Evolutionary conservation across 306 rosid genomes (phyloP), one percentile per base, ranked within the genome.

Genomic region (Bauhinia variegata): DNA sequence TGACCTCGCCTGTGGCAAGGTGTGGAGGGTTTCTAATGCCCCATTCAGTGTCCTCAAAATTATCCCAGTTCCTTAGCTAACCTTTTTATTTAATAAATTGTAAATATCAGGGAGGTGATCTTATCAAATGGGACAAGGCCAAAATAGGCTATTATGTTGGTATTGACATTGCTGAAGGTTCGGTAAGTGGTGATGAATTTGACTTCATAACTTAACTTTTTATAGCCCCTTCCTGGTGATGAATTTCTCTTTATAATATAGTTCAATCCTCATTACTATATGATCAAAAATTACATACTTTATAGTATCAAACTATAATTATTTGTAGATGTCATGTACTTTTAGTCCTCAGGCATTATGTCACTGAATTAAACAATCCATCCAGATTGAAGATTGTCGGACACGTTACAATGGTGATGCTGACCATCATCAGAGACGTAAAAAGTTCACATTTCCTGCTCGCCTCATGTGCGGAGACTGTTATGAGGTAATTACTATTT

Each of bases 1-100:
- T 68, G 99, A 93, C 78, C 92, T 93, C 28, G 99, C 96, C 59
- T 93, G 99, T 71, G 99, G 99, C 82, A 93, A 93, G 99, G 99
- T 93, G 75, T 59, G 65, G 51, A 36, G 28, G 43, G 34, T 49
- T 75, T 82, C 55, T 34, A 60, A 48, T 63, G 28, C 13, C 67
- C 51, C 19, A 11, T 46, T 70, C 31, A 48, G 31, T 48, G 14
- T 48, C 32, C 14, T 32, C 19, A 74, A 58, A 43, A 31, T 34
- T 31, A 49, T 15, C 53, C 69, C 28, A 54, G 18, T 32, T 60
- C 36, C 19, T 68, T 50, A 8, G 30, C 68, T 61, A 43, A 69
- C 74, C 30, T 68, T 34, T 36, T 31, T 38, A 30, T 52, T 48
- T 56, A 44, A 43, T 56, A 28, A 36, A 18, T 69, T 34, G 67